phyloP scores from a whole-genome alignment of 1,139 yeast genomes.

The Scheffersomyces stambukii region DNA sequence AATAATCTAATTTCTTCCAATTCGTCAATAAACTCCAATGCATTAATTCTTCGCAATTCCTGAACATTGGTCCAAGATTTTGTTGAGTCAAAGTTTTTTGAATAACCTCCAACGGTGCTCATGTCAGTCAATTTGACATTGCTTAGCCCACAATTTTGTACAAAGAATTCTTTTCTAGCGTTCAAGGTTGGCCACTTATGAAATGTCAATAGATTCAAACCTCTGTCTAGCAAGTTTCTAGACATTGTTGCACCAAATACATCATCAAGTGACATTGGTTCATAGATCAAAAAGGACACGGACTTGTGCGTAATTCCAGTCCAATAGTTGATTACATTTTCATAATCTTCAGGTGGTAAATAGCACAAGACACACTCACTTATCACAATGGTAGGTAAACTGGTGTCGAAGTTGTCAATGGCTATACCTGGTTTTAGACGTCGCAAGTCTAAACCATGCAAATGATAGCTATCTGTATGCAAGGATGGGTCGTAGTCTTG shows the following conservation, averaged over 20 bases:
- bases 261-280: conserved; percentile 75
- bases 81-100: conserved; percentile 20
- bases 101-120: conserved; percentile 53
- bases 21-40: conserved; percentile 81
- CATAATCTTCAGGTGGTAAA: conserved; percentile 55
- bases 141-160: conserved; percentile 16
- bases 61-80: conserved; percentile 40
- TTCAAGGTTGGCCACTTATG: conserved; percentile 31
- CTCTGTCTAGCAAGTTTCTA: conserved; percentile 63
- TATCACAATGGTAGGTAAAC: conserved; percentile 63
- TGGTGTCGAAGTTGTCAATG: conserved; percentile 22
- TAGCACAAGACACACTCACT: conserved; percentile 93
- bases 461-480: conserved; percentile 45
- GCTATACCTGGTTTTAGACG: conserved; percentile 11
- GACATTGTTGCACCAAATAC: conserved; percentile 83
- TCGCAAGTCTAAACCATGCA: conserved; percentile 57
- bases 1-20: conserved; percentile 77
- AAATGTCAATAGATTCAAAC: conserved; percentile 63
- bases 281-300: conserved; percentile 61
- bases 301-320: conserved; percentile 13
- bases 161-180: conserved; percentile 40
- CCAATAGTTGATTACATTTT: conserved; percentile 45
- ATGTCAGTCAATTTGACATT: conserved; percentile 45
- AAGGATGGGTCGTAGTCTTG: conserved; percentile 23
- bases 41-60: conserved; percentile 52